These are phyloP conservation scores for Nannochloropsis oceanica DNA, from an alignment of 108 stramenopile genomes.

Conservation along the genomic window DNA sequence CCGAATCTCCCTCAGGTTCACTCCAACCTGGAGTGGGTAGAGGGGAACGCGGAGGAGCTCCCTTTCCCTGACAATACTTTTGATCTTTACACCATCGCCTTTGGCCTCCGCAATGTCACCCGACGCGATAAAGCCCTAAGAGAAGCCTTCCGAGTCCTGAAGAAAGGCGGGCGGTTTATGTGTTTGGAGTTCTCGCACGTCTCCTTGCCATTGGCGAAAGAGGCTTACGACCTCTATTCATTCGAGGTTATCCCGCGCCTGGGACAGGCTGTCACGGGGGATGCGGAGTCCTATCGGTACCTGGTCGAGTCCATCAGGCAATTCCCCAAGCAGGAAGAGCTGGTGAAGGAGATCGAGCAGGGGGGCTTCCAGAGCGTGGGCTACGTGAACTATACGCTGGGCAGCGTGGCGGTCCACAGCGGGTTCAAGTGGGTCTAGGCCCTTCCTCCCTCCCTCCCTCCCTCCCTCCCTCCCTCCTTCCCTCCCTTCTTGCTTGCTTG, in stretches of 20 bases:
- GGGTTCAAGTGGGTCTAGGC: slow-evolving; percentile 33
- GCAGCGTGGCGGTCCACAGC: slow-evolving; percentile 67
- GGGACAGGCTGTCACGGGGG: slow-evolving; percentile 77
- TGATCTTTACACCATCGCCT: slow-evolving; percentile 92
- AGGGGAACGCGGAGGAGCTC: slow-evolving; percentile 87
- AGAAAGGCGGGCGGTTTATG: slow-evolving; percentile 90
- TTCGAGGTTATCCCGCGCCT: slow-evolving; percentile 82
- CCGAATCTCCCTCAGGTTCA: not conserved
- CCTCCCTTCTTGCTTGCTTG: no score
- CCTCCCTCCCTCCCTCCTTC: no score
- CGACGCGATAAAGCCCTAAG: slow-evolving; percentile 8
- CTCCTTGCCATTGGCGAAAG: slow-evolving; percentile 44
- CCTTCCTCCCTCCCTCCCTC: no score
- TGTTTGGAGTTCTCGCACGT: slow-evolving; percentile 91
- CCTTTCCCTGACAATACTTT: slow-evolving; percentile 72
- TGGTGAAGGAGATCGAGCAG: slow-evolving; percentile 52
- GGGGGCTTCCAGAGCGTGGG: slow-evolving; percentile 59
- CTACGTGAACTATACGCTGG: slow-evolving; percentile 72
- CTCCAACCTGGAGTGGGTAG: slow-evolving; percentile 1
- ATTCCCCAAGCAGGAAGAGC: slow-evolving; percentile 75
- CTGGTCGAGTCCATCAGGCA: slow-evolving; percentile 95
- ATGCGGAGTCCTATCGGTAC: slow-evolving; percentile 87
- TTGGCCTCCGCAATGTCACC: slow-evolving; percentile 95
- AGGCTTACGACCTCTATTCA: slow-evolving; percentile 73
- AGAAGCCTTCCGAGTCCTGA: slow-evolving; percentile 53